A percentile compares a stretch with the other conserved stretches of the same genome.
These are phyloP conservation scores for Chamaecrista fasciculata DNA, from an alignment of 306 rosid species.

Conservation along the genomic window DNA sequence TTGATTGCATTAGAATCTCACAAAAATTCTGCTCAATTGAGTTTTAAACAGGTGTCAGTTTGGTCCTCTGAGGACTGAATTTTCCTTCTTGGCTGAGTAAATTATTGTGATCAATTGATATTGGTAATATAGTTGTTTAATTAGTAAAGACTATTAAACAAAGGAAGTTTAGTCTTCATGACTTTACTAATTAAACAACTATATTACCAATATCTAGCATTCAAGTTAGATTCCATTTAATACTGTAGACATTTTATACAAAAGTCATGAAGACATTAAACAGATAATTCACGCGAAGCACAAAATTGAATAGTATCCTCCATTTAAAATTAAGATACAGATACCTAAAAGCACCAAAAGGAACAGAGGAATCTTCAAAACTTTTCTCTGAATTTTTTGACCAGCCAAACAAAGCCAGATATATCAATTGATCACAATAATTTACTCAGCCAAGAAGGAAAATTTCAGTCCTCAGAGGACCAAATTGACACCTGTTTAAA, in stretches of 20 bases:
- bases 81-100: neutral
- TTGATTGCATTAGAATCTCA: neutral
- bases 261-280: too few relatives aligned
- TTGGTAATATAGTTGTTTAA: too few relatives aligned
- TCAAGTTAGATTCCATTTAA: too few relatives aligned
- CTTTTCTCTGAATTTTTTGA: conserved; percentile 18
- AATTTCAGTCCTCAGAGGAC: neutral
- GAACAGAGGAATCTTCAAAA: conserved; percentile 8
- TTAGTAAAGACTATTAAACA: too few relatives aligned
- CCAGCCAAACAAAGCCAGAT: conserved; percentile 17
- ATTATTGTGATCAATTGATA: neutral
- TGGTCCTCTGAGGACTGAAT: neutral
- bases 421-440: neutral
- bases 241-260: too few relatives aligned
- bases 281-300: too few relatives aligned
- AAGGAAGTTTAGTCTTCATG: too few relatives aligned
- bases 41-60: neutral
- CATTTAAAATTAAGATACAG: neutral
- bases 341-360: neutral
- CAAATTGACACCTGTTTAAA: neutral
- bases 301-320: neutral
- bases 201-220: too few relatives aligned
- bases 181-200: too few relatives aligned
- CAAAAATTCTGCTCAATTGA: neutral
- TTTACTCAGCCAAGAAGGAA: neutral